Evolutionary conservation across 306 rosid genomes (phyloP), one percentile per base, ranked within the genome.

Genomic region (Parietaria judaica): DNA sequence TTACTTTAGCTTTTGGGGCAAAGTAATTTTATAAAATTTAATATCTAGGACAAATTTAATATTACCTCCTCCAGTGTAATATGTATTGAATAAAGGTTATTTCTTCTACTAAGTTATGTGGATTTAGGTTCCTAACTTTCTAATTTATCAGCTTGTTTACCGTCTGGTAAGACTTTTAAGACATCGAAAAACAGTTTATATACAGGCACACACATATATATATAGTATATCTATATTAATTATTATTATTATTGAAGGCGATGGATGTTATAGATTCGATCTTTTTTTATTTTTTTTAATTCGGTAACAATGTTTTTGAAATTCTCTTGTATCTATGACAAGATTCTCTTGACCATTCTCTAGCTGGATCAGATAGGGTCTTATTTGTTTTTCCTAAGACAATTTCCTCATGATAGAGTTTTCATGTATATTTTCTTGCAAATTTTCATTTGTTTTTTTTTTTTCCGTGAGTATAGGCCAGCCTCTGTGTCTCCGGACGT

Each of bases 401-500:
- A 41, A 41, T 8, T 41, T 8, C 45, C 9, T 8, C 9, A 3
- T 41, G 9, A 41, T 41, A 41, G 45, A 5, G 6, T 41, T 41
- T 41, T 8, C 7, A 41, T 41, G 45, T 8, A 41, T 41, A 49
- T 16, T 60, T 51, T 11, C 15, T 39, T 14, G 56, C 44, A 6
- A 43, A 47, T 52, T 61, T 55, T 17, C 14, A n/a, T 58, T 37
- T 55, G 41, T 53, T 66, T 45, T 76, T 52, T 23, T 72, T 51
- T 39, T 74, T 72, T 70, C 31, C 47, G 55, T 76, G 72, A 46
- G 58, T 70, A 66, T 13, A 92, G 99, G 88, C 76, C 62, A 77
- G 83, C 66, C 81, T 92, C 52, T 72, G 89, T 66, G 63, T 78
- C 54, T 71, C 87, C 64, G 96, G 79, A 66, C 81, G 77, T 60